Percentiles rank a stretch among this genome's conserved stretches.
These are phyloP conservation scores for Phylloporus sp. DNA, from an alignment of 768 basidiomycete species.

Conservation along the genomic window DNA sequence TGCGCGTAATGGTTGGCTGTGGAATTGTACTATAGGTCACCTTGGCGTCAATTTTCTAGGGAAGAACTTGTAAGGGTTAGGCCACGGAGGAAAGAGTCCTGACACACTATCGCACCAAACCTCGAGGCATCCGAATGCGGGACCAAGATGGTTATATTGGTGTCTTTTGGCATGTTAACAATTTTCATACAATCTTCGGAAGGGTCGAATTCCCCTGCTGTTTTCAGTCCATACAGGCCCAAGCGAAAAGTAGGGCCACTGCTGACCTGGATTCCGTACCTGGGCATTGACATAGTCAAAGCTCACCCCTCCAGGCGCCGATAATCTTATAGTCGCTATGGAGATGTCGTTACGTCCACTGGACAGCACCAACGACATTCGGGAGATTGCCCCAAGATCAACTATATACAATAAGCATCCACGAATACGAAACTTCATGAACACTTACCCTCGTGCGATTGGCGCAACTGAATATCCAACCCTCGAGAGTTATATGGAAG, in stretches of 20 bases:
- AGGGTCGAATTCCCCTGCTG: conserved; percentile 31
- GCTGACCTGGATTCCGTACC: conserved; percentile 34
- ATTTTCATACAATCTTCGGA: conserved; percentile 44
- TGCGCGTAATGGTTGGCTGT: conserved; percentile 51
- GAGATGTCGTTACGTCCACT: conserved; percentile 67
- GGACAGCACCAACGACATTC: conserved; percentile 50
- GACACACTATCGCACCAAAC: conserved; percentile 55
- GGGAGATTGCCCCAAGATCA: conserved; percentile 56
- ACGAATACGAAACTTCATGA: conserved; percentile 12
- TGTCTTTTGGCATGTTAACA: conserved; percentile 43
- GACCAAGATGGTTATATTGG: conserved; percentile 45
- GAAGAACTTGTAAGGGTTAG: conserved; percentile 1
- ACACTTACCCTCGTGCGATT: conserved; percentile 40
- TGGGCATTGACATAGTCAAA: conserved; percentile 42
- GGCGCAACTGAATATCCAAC: conserved; percentile 57
- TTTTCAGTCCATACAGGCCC: conserved; percentile 7
- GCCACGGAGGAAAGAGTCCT: neutral
- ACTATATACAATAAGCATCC: conserved; percentile 38
- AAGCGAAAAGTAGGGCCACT: conserved; percentile 9
- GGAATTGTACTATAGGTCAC: conserved; percentile 62
- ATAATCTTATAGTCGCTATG: conserved; percentile 48
- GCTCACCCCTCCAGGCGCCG: conserved; percentile 48
- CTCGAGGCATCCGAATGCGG: conserved; percentile 66
- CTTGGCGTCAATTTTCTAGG: conserved; percentile 61
- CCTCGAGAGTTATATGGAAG: conserved; percentile 61